Percentiles rank a stretch among this genome's conserved stretches.
These are phyloP conservation scores for Larix kaempferi DNA, from an alignment of 75 land plant species.

Conservation along the genomic window DNA sequence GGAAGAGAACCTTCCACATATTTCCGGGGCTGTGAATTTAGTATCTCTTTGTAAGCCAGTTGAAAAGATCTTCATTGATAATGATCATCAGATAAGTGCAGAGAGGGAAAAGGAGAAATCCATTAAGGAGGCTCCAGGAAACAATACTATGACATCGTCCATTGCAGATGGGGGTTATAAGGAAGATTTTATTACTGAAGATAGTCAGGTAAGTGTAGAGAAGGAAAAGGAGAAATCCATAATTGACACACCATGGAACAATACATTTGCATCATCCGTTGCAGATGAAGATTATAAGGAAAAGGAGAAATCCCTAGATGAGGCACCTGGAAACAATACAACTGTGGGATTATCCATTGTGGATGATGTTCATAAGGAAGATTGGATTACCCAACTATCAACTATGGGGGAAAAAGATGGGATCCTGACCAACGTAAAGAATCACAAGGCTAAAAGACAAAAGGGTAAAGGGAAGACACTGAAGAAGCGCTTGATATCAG, in stretches of 20 bases:
- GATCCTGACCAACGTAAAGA: background rate
- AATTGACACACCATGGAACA: too few species aligned
- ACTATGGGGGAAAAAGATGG: background rate
- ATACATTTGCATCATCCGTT: too few species aligned
- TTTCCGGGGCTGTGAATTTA: background rate
- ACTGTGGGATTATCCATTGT: background rate
- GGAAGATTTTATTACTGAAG: too few species aligned
- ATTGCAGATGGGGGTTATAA: too few species aligned
- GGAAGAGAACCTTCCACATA: background rate
- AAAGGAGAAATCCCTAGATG: background rate
- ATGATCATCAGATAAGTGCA: background rate
- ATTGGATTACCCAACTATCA: background rate
- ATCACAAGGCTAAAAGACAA: background rate
- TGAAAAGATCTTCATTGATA: background rate
- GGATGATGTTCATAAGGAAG: background rate
- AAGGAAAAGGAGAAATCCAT: too few species aligned
- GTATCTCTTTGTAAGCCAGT: background rate
- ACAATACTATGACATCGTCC: too few species aligned
- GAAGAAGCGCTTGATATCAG: constrained; percentile 4
- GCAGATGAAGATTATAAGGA: too few species aligned
- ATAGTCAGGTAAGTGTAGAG: too few species aligned
- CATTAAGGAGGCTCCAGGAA: too few species aligned
- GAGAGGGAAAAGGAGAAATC: too few species aligned
- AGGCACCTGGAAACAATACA: background rate
- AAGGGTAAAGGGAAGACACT: background rate